A percentile compares a stretch with the other conserved stretches of the same genome.
Evolutionary conservation across 2,329 filamentous ascomycete species (phyloP).

Genomic region (Zymoseptoria crescenta): DNA sequence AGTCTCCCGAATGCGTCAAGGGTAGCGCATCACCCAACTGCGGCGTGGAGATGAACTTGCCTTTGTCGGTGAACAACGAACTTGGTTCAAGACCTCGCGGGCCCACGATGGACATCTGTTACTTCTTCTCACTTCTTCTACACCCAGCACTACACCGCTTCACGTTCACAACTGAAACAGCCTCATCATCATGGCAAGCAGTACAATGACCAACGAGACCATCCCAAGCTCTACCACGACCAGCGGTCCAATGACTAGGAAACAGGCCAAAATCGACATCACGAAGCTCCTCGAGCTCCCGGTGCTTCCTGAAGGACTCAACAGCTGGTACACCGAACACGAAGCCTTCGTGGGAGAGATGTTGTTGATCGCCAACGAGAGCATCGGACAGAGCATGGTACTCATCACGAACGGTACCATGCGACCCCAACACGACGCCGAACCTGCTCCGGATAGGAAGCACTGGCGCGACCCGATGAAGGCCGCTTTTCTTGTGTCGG

Average conservation of each 20-base stretch:
- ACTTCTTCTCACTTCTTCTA: not conserved
- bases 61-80: not conserved
- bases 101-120: not conserved
- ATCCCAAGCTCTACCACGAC: not conserved
- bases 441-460: not conserved
- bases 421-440: not conserved
- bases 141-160: too few species aligned
- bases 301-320: not conserved
- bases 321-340: not conserved
- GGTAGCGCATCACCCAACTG: not conserved
- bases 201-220: not conserved
- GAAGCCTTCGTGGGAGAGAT: not conserved
- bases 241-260: not conserved
- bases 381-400: not conserved
- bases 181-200: too few species aligned
- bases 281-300: not conserved
- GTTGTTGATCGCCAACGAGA: not conserved
- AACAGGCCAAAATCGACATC: not conserved
- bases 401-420: not conserved
- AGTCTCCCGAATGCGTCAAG: not conserved
- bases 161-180: too few species aligned
- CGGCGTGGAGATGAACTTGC: not conserved
- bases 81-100: not conserved
- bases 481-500: not conserved
- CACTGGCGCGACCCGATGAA: not conserved